Evolutionary conservation across 768 basidiomycete species (phyloP).

Genomic region (Cystofilobasidium macerans): DNA sequence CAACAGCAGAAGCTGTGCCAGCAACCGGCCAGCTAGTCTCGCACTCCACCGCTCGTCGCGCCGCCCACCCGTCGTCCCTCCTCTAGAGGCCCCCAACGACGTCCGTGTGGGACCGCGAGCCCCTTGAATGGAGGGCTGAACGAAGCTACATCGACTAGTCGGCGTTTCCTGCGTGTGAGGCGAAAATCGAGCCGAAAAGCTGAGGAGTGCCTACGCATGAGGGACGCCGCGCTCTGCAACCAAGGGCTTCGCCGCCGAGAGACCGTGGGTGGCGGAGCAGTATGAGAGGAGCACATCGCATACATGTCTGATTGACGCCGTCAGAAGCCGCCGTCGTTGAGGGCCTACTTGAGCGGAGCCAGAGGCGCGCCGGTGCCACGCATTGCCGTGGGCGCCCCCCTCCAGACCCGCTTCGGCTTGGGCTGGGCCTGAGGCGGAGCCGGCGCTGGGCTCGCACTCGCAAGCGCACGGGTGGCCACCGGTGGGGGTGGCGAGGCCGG

Average conservation of each 20-base stretch:
- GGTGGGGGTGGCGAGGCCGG: too few species aligned
- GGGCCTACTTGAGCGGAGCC: too few species aligned
- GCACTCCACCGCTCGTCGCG: neutral
- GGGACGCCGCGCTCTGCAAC: neutral
- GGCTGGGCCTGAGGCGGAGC: too few species aligned
- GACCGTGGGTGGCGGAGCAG: neutral
- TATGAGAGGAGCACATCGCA: conserved; percentile 2
- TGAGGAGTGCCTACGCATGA: neutral
- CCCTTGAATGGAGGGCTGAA: neutral
- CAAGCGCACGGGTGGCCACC: too few species aligned
- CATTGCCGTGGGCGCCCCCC: too few species aligned
- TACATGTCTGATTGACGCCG: too few species aligned
- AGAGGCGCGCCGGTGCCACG: too few species aligned
- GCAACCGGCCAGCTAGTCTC: too few species aligned
- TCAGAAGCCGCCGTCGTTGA: too few species aligned
- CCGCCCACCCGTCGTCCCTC: neutral
- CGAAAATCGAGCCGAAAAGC: neutral
- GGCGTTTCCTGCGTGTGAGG: neutral
- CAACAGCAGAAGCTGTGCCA: too few species aligned
- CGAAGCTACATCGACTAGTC: neutral
- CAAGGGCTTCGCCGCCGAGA: neutral
- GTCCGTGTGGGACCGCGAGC: neutral
- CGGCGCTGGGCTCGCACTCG: too few species aligned
- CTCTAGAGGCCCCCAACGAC: neutral
- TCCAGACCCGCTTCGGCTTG: too few species aligned